Evolutionary conservation across 352 stramenopile species (phyloP).

Genomic region (Pythium catenulatum): DNA sequence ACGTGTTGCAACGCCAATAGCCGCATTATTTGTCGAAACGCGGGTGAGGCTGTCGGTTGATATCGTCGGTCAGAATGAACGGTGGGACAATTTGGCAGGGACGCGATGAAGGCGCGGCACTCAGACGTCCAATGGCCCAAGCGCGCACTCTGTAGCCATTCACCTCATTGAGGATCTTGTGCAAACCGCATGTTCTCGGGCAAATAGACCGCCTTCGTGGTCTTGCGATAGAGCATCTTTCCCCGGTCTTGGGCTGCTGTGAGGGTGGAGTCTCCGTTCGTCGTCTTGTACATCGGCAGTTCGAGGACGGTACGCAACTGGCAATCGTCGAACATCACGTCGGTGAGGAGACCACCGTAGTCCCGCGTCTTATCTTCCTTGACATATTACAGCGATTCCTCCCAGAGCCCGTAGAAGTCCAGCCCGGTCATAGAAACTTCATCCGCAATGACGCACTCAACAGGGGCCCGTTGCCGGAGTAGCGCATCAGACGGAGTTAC

Average conservation of each 20-base stretch:
- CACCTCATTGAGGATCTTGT: constrained; percentile 28
- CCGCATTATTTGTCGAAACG: too few species aligned
- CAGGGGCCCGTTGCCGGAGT: constrained; percentile 21
- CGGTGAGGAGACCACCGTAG: constrained; percentile 13
- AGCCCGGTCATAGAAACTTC: constrained; percentile 53
- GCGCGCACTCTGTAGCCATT: constrained; percentile 16
- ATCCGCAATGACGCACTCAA: constrained; percentile 30
- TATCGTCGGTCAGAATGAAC: background rate
- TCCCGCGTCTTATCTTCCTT: constrained; percentile 20
- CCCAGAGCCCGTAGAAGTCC: constrained; percentile 45
- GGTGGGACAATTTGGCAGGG: background rate
- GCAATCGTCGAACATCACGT: constrained; percentile 53
- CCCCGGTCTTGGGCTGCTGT: background rate
- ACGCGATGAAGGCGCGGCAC: background rate
- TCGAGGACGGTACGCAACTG: constrained; percentile 21
- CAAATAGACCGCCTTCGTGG: constrained; percentile 43
- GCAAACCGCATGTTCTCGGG: constrained; percentile 47
- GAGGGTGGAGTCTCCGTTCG: background rate
- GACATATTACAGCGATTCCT: constrained; percentile 28
- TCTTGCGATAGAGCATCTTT: constrained; percentile 8
- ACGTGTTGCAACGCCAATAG: too few species aligned
- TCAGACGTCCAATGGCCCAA: constrained; percentile 5
- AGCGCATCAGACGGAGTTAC: constrained; percentile 2
- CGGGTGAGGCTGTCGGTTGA: background rate
- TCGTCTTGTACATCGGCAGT: background rate